Evolutionary conservation across 495 filamentous ascomycete genomes (phyloP).

Genomic region (Mycothermus thermophilus): DNA sequence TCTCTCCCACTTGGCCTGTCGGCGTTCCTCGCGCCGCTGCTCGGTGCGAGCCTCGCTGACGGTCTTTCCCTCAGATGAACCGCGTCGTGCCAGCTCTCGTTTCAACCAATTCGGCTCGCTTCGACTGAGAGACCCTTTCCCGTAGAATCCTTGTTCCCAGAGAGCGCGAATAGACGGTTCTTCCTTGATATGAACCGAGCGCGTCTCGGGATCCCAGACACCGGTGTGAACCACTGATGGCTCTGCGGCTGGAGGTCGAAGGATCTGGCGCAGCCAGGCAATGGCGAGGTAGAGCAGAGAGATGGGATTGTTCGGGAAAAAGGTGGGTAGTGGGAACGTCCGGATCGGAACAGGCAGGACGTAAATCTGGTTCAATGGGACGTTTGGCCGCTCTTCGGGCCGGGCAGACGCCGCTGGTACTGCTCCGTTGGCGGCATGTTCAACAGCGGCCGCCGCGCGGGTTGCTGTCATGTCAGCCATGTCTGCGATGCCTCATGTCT

Average conservation of each 20-base stretch:
- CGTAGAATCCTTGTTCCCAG: conserved; percentile 94
- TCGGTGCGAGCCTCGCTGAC: conserved; percentile 68
- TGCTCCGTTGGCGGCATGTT: not conserved
- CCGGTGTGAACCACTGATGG: conserved; percentile 51
- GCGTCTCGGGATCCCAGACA: conserved; percentile 62
- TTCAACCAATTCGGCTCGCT: conserved; percentile 90
- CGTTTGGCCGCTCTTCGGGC: conserved; percentile 11
- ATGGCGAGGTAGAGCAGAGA: conserved; percentile 68
- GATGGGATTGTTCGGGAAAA: conserved; percentile 86
- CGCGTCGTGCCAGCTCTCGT: conserved; percentile 58
- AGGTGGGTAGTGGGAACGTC: conserved; percentile 65
- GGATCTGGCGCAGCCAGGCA: conserved; percentile 56
- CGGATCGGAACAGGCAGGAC: conserved; percentile 63
- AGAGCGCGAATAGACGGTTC: conserved; percentile 57
- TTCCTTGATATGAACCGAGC: conserved; percentile 76
- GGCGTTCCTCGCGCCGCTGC: conserved; percentile 61
- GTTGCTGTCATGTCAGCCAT: conserved; percentile 28
- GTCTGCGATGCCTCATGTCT: conserved; percentile 24
- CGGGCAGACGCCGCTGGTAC: not conserved
- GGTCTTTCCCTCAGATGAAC: conserved; percentile 36
- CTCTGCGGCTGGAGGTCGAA: conserved; percentile 54
- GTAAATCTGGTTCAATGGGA: conserved; percentile 55
- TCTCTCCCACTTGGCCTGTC: conserved; percentile 73
- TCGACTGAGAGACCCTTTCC: conserved; percentile 81
- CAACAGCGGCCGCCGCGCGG: not conserved